Percentiles rank a stretch among this genome's conserved stretches.
phyloP scores from a whole-genome alignment of 2,329 filamentous ascomycete genomes.

The Fusarium sp. region DNA sequence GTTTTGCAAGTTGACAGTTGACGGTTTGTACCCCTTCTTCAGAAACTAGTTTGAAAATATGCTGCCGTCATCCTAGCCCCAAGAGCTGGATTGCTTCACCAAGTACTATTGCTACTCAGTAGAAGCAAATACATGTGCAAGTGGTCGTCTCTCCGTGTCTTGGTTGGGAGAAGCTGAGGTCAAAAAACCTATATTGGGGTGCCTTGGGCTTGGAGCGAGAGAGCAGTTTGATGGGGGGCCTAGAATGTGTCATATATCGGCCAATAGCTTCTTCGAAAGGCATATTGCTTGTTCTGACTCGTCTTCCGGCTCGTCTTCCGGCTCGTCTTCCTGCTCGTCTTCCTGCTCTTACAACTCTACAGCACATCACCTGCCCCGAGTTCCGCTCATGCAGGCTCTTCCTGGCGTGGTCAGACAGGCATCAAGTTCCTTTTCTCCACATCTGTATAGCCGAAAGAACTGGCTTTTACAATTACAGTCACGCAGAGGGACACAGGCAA shows the following conservation, averaged over 20 bases:
- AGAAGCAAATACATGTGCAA: background rate
- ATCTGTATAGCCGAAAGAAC: background rate
- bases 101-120: background rate
- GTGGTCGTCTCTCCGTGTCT: background rate
- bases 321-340: background rate
- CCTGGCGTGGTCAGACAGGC: background rate
- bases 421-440: background rate
- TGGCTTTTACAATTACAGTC: background rate
- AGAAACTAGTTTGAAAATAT: background rate
- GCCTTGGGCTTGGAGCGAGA: background rate
- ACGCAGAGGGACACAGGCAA: conserved; percentile 3
- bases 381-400: background rate
- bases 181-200: background rate
- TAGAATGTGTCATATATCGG: background rate
- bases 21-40: background rate
- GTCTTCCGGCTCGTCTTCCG: background rate
- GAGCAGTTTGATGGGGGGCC: background rate
- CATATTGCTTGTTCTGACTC: background rate
- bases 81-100: background rate
- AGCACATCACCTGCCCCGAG: background rate
- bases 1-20: background rate
- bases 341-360: background rate
- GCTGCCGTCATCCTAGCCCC: background rate
- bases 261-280: background rate
- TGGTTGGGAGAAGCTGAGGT: background rate